Evolutionary conservation across 2,329 filamentous ascomycete genomes (phyloP).

Genomic region (Helotiales sp.): DNA sequence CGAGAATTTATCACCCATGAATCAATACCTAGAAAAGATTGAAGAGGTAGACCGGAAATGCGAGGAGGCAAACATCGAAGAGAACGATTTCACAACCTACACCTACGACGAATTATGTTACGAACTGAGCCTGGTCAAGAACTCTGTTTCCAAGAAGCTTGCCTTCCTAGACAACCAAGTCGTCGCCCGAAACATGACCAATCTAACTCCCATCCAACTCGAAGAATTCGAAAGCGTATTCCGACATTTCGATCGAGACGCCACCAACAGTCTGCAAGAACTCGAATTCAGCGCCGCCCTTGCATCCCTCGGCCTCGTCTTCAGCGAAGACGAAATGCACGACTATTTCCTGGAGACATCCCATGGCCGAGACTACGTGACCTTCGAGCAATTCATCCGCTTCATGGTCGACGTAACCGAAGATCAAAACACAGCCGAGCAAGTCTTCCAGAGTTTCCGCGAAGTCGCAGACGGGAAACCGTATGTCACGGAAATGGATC

Average conservation of each 20-base stretch:
- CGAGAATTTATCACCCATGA: slow-evolving; percentile 84
- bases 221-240: slow-evolving; percentile 99
- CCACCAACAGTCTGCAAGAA: slow-evolving; percentile 87
- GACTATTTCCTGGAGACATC: slow-evolving; percentile 91
- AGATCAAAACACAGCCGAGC: slow-evolving; percentile 97
- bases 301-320: slow-evolving; percentile 92
- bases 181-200: slow-evolving; percentile 98
- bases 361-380: slow-evolving; percentile 77
- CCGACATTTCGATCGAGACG: slow-evolving; percentile 94
- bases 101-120: slow-evolving; percentile 96
- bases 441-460: slow-evolving; percentile 96
- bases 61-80: slow-evolving; percentile 95
- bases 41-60: slow-evolving; percentile 86
- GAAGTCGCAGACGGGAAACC: slow-evolving; percentile 98
- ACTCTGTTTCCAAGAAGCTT: slow-evolving; percentile 93
- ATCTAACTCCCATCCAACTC: slow-evolving; percentile 94
- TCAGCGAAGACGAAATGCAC: slow-evolving; percentile 98
- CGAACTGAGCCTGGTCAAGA: slow-evolving; percentile 88
- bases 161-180: slow-evolving; percentile 98
- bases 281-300: slow-evolving; percentile 95
- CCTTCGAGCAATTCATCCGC: slow-evolving; percentile 97
- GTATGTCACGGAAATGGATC: slow-evolving; percentile 97
- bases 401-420: slow-evolving; percentile 99
- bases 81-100: slow-evolving; percentile 99
- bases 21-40: slow-evolving; percentile 88